Evolutionary conservation across 1,284 basidiomycete genomes (phyloP).

Genomic region (Ceratobasidium sp.): DNA sequence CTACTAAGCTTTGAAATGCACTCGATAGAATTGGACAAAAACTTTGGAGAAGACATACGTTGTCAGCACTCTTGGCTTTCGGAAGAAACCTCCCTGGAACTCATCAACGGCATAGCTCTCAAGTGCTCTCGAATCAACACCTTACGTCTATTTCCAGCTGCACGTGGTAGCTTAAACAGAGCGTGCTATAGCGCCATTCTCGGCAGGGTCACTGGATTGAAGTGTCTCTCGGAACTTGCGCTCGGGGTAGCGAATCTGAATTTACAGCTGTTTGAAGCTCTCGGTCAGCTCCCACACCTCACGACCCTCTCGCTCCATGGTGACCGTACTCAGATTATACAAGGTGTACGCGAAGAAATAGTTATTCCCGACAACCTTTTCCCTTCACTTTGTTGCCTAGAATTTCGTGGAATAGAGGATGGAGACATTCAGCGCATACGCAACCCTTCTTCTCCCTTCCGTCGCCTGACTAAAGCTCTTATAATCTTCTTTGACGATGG

Average conservation of each 20-base stretch:
- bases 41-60: not conserved
- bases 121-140: not conserved
- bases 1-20: not conserved
- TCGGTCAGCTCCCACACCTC: constrained; percentile 3
- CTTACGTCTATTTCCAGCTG: not conserved
- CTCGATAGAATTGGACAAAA: not conserved
- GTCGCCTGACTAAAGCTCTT: not conserved
- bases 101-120: not conserved
- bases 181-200: too few relatives aligned
- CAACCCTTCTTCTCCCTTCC: not conserved
- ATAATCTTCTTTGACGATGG: not conserved
- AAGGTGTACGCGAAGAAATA: not conserved
- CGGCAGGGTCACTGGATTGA: not conserved
- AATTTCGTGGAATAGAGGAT: not conserved
- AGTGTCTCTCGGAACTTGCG: not conserved
- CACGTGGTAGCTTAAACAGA: too few relatives aligned
- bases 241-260: not conserved
- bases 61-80: not conserved
- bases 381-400: not conserved
- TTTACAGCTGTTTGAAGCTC: not conserved
- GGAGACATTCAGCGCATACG: not conserved
- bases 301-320: not conserved
- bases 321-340: too few relatives aligned
- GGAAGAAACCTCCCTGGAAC: not conserved
- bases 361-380: not conserved